Percentiles rank a stretch among this genome's conserved stretches.
Evolutionary conservation across 2,329 filamentous ascomycete genomes (phyloP).

Genomic region (Cadophora gregata): DNA sequence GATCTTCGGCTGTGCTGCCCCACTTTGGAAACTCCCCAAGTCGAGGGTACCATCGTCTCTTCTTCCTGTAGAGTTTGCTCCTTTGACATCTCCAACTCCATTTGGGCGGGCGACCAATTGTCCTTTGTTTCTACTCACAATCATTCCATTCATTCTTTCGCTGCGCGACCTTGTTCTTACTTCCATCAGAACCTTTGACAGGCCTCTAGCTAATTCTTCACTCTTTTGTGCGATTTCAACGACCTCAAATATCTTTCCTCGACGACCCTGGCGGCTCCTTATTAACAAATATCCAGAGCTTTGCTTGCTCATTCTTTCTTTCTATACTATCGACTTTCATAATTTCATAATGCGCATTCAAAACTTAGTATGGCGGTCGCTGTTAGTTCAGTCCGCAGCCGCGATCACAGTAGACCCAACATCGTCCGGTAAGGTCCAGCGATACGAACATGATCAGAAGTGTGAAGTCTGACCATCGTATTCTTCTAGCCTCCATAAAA

Average conservation of each 20-base stretch:
- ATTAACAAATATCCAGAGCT: slow-evolving; percentile 1
- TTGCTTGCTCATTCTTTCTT: slow-evolving; percentile 8
- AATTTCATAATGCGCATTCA: slow-evolving; percentile 36
- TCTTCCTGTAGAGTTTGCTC: slow-evolving; percentile 23
- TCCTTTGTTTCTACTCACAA: slow-evolving; percentile 22
- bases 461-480: neutral
- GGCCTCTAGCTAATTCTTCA: slow-evolving; percentile 29
- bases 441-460: neutral
- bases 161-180: slow-evolving; percentile 25
- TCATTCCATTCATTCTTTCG: slow-evolving; percentile 29
- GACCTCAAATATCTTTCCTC: slow-evolving; percentile 7
- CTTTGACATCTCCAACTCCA: slow-evolving; percentile 26
- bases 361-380: slow-evolving; percentile 34
- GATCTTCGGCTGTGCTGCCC: slow-evolving; percentile 7
- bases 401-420: slow-evolving; percentile 39
- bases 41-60: slow-evolving; percentile 22
- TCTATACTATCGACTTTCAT: slow-evolving; percentile 9
- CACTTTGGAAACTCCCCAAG: slow-evolving; percentile 13
- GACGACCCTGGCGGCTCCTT: slow-evolving; percentile 20
- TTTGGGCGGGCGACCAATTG: slow-evolving; percentile 34
- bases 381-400: slow-evolving; percentile 28
- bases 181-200: slow-evolving; percentile 39
- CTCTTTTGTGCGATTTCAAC: slow-evolving; percentile 19
- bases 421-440: slow-evolving; percentile 34
- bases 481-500: slow-evolving; percentile 44